Evolutionary conservation across 805 yeast species (phyloP).

Genomic region (Cyberlindnera maclurae): DNA sequence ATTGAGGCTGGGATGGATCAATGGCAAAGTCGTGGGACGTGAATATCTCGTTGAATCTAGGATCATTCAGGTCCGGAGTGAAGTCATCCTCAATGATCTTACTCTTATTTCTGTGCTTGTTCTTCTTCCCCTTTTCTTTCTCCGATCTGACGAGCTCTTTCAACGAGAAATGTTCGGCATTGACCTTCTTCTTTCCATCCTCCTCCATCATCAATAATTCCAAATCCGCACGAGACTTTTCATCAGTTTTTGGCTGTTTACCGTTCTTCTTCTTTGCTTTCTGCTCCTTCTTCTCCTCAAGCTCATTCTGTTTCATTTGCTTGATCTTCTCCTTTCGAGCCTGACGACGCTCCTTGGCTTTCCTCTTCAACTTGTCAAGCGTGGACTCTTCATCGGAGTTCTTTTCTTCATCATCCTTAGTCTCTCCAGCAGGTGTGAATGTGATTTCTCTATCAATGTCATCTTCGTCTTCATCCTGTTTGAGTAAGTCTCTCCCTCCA

Average conservation of each 20-base stretch:
- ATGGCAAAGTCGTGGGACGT: conserved; percentile 88
- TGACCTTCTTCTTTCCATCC: conserved; percentile 15
- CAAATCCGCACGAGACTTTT: conserved; percentile 55
- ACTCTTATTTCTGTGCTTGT: conserved; percentile 37
- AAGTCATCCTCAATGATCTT: conserved; percentile 50
- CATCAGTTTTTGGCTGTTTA: conserved; percentile 27
- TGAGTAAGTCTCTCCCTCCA: conserved; percentile 30
- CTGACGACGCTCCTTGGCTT: conserved; percentile 89
- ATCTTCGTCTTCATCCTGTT: conserved; percentile 24
- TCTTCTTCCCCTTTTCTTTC: conserved; percentile 48
- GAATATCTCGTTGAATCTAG: conserved; percentile 77
- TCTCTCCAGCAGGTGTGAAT: conserved; percentile 71
- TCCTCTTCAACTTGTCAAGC: conserved; percentile 71
- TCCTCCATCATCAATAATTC: conserved; percentile 59
- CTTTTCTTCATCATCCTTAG: conserved; percentile 22
- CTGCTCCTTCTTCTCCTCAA: conserved; percentile 42
- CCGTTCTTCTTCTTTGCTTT: conserved; percentile 26
- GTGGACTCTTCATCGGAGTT: conserved; percentile 55
- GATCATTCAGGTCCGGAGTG: conserved; percentile 69
- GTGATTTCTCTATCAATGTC: conserved; percentile 89
- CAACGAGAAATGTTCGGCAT: conserved; percentile 61
- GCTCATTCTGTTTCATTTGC: conserved; percentile 45
- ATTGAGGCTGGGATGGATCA: conserved; percentile 90
- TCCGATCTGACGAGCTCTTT: conserved; percentile 72
- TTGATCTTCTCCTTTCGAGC: conserved; percentile 73